These are phyloP conservation scores for Pythium guiyangense DNA, from an alignment of 352 stramenopile species.

Conservation along the genomic window DNA sequence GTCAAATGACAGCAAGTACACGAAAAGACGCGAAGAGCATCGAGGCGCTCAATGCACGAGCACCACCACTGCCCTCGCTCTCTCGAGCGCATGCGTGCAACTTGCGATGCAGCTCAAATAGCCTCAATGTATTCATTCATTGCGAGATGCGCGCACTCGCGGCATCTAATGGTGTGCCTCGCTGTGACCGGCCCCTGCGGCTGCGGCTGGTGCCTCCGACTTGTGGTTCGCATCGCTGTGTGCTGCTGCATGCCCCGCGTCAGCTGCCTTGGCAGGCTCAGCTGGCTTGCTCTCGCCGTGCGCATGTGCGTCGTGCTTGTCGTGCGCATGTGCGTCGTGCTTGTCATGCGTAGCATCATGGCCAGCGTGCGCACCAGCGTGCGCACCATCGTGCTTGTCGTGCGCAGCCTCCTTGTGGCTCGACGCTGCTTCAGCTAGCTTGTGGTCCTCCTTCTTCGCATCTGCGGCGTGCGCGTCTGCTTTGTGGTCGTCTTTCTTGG, in stretches of 20 bases:
- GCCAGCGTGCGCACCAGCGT: neutral
- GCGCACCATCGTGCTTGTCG: neutral
- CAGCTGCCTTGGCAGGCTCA: neutral
- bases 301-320: neutral
- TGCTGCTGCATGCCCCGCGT: neutral
- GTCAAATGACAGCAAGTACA: no score
- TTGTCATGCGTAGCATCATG: neutral
- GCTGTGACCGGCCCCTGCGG: neutral
- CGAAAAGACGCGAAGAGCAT: no score
- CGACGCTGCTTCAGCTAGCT: neutral
- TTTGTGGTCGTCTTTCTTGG: constrained; percentile 2
- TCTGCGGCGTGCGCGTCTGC: neutral
- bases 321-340: neutral
- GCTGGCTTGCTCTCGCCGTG: neutral
- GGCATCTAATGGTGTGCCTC: no score
- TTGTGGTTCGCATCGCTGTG: neutral
- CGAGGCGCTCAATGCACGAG: no score
- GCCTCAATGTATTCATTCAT: no score
- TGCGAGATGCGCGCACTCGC: no score
- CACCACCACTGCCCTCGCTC: no score
- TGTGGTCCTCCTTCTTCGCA: neutral
- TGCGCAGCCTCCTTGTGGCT: neutral
- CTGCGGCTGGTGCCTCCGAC: neutral
- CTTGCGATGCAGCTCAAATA: no score
- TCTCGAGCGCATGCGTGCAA: no score